Evolutionary conservation across 495 filamentous ascomycete genomes (phyloP), one percentile per base, ranked within the genome.

Genomic region (Penicillium arizonense): DNA sequence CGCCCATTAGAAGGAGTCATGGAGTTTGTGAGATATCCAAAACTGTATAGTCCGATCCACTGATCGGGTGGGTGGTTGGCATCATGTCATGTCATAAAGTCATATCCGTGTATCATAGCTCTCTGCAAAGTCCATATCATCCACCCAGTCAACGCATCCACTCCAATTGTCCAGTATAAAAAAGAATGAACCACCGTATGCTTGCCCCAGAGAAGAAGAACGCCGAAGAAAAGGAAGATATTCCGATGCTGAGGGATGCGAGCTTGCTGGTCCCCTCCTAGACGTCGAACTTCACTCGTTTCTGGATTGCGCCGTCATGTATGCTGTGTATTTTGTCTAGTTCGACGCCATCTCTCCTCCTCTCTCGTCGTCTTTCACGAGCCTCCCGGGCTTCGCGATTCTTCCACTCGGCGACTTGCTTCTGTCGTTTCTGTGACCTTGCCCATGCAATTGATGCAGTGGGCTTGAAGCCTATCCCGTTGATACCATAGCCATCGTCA

Each of bases 391-490:
- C 87, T 68, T 96, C 91, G 3, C 93, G 78, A 49, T 78, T 85
- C 62, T 81, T 84, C 78, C 93, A 97, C 43, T 96, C 90, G 43
- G 82, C 80, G 40, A 97, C 77, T 70, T 97, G 93, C 69, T 87
- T 85, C 60, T 83, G 80, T 53, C 92, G 78, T 65, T 83, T 87
- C 65, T 91, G 82, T 6, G 82, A 77, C 49, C 93, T 77, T 23
- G 84, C 83, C 67, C 89, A 86, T 1, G 90, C 92, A 28, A 91
- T 84, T 30, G 88, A 87, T 14, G 91, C 80, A 8, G 91, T 97
- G 1, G 93, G 93, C 56, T 83, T 87, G 70, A 96, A 97, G 2
- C 92, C 93, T 61, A 97, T 87, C 12, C 93, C 93, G 68, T 95
- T 90, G 56, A 91, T 89, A 34, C 87, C 87, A 33, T 87, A 87